phyloP scores from a whole-genome alignment of 2,329 filamentous ascomycete species.

The Aplosporella prunicola region DNA sequence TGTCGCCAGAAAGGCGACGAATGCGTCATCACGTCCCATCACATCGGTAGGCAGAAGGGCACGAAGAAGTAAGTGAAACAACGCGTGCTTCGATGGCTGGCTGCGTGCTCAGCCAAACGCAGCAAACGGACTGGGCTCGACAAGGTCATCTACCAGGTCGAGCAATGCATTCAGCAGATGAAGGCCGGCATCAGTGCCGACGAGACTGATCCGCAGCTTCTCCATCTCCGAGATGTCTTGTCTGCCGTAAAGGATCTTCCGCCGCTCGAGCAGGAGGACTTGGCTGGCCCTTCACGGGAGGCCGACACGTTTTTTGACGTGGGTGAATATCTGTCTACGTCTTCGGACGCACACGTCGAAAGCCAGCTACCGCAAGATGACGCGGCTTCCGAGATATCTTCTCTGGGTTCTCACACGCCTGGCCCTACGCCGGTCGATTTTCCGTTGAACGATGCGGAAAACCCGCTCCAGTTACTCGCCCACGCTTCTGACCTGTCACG shows the following conservation, averaged over 20 bases:
- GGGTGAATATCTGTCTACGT: too few relatives aligned
- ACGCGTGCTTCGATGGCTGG: too few relatives aligned
- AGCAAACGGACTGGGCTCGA: slow-evolving; percentile 67
- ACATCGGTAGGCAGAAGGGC: slow-evolving; percentile 63
- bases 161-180: slow-evolving; percentile 45
- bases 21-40: slow-evolving; percentile 58
- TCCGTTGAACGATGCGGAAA: slow-evolving; percentile 63
- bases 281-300: slow-evolving; percentile 1
- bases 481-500: slow-evolving; percentile 54
- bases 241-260: slow-evolving; percentile 30
- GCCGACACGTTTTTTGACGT: too few relatives aligned
- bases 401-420: slow-evolving; percentile 12
- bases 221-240: slow-evolving; percentile 3
- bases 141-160: slow-evolving; percentile 64
- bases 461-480: slow-evolving; percentile 63
- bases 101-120: slow-evolving; percentile 13
- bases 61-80: slow-evolving; percentile 56
- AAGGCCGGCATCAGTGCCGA: slow-evolving; percentile 5
- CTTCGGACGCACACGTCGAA: too few relatives aligned
- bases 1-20: slow-evolving; percentile 50
- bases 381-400: neutral
- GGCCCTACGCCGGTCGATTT: slow-evolving; percentile 25
- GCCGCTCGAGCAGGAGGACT: too few relatives aligned
- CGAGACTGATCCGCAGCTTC: slow-evolving; percentile 1
- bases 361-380: neutral